Conservation (phyloP, 352 stramenopile species). For the Peronospora destructor region DNA sequence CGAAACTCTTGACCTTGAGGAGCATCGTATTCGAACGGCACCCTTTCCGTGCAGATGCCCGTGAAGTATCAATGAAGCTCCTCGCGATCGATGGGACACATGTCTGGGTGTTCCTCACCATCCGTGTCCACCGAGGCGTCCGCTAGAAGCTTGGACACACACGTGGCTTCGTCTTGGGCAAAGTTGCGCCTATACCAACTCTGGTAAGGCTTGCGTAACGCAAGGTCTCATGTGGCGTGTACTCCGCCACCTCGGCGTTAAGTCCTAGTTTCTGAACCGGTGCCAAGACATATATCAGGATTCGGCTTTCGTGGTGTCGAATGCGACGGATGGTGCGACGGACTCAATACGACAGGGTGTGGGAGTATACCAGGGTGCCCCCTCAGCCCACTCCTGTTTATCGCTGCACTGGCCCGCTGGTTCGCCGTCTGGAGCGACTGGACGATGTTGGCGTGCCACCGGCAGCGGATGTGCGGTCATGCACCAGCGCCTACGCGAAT, state of each 20-base stretch:
- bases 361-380: constrained; percentile 23
- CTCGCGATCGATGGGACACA: not conserved
- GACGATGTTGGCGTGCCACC: constrained; percentile 3
- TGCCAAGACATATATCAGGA: constrained; percentile 8
- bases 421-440: constrained; percentile 4
- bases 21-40: too few species aligned
- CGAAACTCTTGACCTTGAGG: not conserved
- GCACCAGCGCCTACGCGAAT: constrained; percentile 5
- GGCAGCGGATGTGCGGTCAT: not conserved
- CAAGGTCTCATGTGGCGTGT: constrained; percentile 16
- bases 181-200: constrained; percentile 17
- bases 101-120: not conserved
- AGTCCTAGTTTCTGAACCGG: constrained; percentile 1
- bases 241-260: constrained; percentile 11
- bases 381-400: constrained; percentile 21
- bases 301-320: constrained; percentile 9
- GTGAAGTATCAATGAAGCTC: not conserved
- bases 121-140: too few species aligned
- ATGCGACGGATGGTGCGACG: constrained; percentile 17
- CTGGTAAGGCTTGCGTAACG: constrained; percentile 25
- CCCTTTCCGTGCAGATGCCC: not conserved
- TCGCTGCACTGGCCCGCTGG: constrained; percentile 13
- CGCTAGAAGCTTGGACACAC: too few species aligned
- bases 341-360: constrained; percentile 13
- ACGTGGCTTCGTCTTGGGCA: too few species aligned